These are phyloP conservation scores for Yamadazyma sp. DNA, from an alignment of 1,139 yeast genomes.

Conservation along the genomic window DNA sequence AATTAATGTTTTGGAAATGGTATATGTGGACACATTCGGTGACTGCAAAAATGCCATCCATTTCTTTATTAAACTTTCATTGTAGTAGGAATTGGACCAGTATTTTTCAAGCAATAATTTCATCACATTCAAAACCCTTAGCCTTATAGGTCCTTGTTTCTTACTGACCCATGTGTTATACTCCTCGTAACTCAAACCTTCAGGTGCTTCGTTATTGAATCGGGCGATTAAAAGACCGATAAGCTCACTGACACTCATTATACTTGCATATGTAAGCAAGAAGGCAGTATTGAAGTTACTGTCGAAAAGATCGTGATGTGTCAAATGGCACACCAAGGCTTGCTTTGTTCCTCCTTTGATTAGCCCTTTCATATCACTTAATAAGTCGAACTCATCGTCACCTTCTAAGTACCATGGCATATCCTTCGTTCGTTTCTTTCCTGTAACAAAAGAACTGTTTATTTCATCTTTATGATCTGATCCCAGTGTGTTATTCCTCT, in stretches of 20 bases:
- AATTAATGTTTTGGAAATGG: constrained; percentile 27
- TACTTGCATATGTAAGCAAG: constrained; percentile 73
- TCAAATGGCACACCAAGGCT: constrained; percentile 79
- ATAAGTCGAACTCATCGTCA: constrained; percentile 71
- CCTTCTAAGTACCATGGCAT: constrained; percentile 82
- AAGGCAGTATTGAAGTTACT: constrained; percentile 69
- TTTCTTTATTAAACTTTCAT: constrained; percentile 45
- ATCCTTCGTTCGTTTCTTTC: constrained; percentile 36
- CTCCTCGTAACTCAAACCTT: constrained; percentile 81
- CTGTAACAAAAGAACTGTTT: constrained; percentile 35
- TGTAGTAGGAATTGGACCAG: constrained; percentile 71
- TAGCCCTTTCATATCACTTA: constrained; percentile 70
- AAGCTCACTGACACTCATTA: constrained; percentile 68
- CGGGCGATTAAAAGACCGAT: constrained; percentile 62
- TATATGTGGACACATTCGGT: constrained; percentile 44
- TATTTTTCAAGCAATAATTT: constrained; percentile 69
- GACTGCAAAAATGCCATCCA: constrained; percentile 59
- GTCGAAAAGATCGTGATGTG: constrained; percentile 74
- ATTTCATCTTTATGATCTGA: constrained; percentile 35
- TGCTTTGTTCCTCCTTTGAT: constrained; percentile 85
- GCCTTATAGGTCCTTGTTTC: constrained; percentile 66
- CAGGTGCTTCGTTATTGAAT: constrained; percentile 80
- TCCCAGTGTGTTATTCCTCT: constrained; percentile 57
- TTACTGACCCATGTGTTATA: constrained; percentile 77
- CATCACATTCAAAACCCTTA: constrained; percentile 70